Percentiles rank a stretch among this genome's conserved stretches.
Evolutionary conservation across 176 grass and related monocot species (phyloP).

Genomic region (Melocanna baccifera): DNA sequence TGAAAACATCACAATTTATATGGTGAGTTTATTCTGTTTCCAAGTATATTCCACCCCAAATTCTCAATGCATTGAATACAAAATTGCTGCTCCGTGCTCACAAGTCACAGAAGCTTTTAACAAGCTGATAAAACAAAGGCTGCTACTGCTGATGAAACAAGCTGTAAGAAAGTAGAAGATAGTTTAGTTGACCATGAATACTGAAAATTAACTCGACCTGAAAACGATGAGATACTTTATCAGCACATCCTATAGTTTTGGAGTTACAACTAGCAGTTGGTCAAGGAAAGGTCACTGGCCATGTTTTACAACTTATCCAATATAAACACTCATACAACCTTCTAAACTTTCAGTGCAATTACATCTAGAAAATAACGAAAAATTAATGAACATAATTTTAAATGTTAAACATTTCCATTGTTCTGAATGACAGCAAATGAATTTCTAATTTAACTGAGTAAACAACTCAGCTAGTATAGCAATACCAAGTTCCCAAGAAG

Average conservation of each 20-base stretch:
- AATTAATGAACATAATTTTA: neutral
- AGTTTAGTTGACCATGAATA: neutral
- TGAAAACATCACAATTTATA: constrained; percentile 13
- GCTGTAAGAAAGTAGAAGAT: neutral
- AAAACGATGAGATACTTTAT: neutral
- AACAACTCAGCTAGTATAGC: neutral
- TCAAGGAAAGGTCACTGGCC: neutral
- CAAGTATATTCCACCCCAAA: neutral
- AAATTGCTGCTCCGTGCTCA: neutral
- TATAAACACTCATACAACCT: neutral
- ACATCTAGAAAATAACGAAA: neutral
- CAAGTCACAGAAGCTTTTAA: neutral
- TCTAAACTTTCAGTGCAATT: neutral
- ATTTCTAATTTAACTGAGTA: neutral
- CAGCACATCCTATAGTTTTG: neutral
- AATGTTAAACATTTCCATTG: neutral
- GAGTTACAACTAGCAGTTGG: neutral
- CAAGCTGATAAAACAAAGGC: neutral
- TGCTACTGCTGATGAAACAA: neutral
- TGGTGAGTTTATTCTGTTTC: neutral
- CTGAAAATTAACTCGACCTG: neutral
- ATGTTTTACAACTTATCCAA: neutral
- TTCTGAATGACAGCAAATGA: neutral
- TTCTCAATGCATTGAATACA: neutral
- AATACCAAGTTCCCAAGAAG: neutral